Evolutionary conservation across 768 basidiomycete species (phyloP).

Genomic region (Pulveroboletus frians): DNA sequence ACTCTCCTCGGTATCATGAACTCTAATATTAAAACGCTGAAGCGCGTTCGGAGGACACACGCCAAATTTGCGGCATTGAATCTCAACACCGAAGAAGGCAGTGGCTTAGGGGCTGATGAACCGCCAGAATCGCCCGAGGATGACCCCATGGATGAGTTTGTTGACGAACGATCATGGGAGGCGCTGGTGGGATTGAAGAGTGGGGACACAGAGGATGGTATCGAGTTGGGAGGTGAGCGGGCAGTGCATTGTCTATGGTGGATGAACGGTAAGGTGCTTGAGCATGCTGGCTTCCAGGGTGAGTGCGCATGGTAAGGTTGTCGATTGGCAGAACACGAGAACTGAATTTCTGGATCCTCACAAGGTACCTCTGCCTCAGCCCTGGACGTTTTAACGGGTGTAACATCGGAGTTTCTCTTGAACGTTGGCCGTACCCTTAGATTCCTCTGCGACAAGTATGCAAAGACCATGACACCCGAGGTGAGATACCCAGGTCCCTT

Average conservation of each 20-base stretch:
- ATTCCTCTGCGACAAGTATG: constrained; percentile 77
- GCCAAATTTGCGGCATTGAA: constrained; percentile 60
- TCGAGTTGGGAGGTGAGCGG: constrained; percentile 57
- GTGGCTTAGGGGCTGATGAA: constrained; percentile 31
- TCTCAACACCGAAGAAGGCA: constrained; percentile 31
- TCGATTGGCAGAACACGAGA: not conserved
- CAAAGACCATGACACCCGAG: constrained; percentile 76
- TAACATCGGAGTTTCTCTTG: constrained; percentile 73
- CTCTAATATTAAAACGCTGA: constrained; percentile 68
- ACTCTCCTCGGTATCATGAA: constrained; percentile 70
- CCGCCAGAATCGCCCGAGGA: constrained; percentile 32
- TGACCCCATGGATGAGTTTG: constrained; percentile 25
- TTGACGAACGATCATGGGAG: constrained; percentile 63
- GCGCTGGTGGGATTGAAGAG: constrained; percentile 18
- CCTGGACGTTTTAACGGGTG: constrained; percentile 70
- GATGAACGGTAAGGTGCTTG: constrained; percentile 73
- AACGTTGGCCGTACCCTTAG: constrained; percentile 87
- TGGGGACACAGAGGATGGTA: constrained; percentile 14
- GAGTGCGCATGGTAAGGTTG: constrained; percentile 20
- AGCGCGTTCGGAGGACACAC: constrained; percentile 68
- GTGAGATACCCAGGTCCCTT: constrained; percentile 37
- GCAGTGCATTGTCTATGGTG: constrained; percentile 64
- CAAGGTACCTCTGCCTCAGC: constrained; percentile 71
- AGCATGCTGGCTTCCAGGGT: constrained; percentile 94
- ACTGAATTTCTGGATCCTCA: constrained; percentile 5